Conservation (phyloP, 441 rosid species). For the Daphne laureola region DNA sequence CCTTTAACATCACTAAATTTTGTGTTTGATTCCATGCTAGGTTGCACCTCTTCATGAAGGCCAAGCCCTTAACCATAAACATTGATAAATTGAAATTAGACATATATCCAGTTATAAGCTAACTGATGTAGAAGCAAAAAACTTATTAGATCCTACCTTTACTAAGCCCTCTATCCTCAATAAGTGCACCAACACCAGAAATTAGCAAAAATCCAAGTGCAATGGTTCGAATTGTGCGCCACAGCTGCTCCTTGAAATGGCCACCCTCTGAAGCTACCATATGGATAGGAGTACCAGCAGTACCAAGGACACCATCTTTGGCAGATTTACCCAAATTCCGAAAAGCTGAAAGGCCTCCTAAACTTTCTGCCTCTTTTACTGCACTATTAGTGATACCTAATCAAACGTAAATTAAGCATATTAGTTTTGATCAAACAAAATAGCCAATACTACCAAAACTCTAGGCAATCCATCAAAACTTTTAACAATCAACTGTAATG, state of each 20-base stretch:
- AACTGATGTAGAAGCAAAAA: neutral
- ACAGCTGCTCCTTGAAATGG: slow-evolving; percentile 83
- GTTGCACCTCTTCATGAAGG: slow-evolving; percentile 90
- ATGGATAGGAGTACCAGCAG: slow-evolving; percentile 80
- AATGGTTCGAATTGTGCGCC: slow-evolving; percentile 80
- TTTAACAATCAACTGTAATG: too few relatives aligned
- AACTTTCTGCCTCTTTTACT: slow-evolving; percentile 44
- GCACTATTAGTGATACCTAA: slow-evolving; percentile 49
- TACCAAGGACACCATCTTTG: slow-evolving; percentile 72
- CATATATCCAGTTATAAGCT: slow-evolving; percentile 8
- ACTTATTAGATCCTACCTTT: slow-evolving; percentile 43
- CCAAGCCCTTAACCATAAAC: slow-evolving; percentile 55
- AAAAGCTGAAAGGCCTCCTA: slow-evolving; percentile 56
- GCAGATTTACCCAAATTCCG: slow-evolving; percentile 58
- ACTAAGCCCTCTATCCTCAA: slow-evolving; percentile 82
- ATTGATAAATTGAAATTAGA: slow-evolving; percentile 1
- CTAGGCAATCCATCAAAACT: too few relatives aligned
- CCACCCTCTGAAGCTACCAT: slow-evolving; percentile 79
- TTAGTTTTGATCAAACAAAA: too few relatives aligned
- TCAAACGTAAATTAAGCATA: neutral
- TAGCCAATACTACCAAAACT: too few relatives aligned
- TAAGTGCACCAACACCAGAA: slow-evolving; percentile 89
- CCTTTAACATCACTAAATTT: slow-evolving; percentile 92
- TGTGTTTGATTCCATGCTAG: slow-evolving; percentile 80
- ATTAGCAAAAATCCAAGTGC: slow-evolving; percentile 74